Evolutionary conservation across 495 filamentous ascomycete genomes (phyloP).

Genomic region (Hapsidospora chrysogenum): DNA sequence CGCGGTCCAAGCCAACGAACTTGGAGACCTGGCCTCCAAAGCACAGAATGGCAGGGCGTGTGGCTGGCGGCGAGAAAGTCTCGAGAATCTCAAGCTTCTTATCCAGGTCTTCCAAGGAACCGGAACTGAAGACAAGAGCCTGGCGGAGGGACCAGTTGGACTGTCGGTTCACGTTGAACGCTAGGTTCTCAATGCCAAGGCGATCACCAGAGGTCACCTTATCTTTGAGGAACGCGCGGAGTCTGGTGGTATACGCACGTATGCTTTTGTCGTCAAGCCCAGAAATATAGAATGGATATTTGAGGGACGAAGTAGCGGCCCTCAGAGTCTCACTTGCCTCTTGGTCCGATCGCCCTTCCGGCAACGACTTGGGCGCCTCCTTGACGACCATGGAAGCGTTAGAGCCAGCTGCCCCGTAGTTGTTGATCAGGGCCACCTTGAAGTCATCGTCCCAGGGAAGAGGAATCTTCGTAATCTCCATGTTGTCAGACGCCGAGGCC

Average conservation of each 20-base stretch:
- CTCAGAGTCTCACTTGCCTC: no score
- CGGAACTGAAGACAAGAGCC: no score
- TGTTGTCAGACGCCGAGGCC: conserved; percentile 10
- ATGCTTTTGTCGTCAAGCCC: background rate
- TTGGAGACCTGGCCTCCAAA: conserved; percentile 19
- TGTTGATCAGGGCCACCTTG: conserved; percentile 21
- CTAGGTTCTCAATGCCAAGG: background rate
- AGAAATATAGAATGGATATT: background rate
- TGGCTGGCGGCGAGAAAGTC: background rate
- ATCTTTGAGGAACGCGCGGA: background rate
- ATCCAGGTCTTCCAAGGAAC: background rate
- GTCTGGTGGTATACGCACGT: background rate
- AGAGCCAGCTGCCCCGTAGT: conserved; percentile 10
- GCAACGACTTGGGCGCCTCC: conserved; percentile 1
- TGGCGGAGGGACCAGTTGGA: background rate
- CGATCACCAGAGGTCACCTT: background rate
- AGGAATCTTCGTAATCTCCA: conserved; percentile 15
- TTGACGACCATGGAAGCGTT: conserved; percentile 8
- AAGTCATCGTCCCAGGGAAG: conserved; percentile 16
- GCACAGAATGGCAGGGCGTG: conserved; percentile 10
- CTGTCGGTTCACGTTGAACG: background rate
- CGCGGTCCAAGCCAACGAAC: conserved; percentile 5
- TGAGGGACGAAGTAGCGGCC: background rate
- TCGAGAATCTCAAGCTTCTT: background rate
- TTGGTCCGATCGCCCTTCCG: no score